Evolutionary conservation across 257 asterid species (phyloP), one percentile per base, ranked within the genome.

Genomic region (Ehretia macrophylla): DNA sequence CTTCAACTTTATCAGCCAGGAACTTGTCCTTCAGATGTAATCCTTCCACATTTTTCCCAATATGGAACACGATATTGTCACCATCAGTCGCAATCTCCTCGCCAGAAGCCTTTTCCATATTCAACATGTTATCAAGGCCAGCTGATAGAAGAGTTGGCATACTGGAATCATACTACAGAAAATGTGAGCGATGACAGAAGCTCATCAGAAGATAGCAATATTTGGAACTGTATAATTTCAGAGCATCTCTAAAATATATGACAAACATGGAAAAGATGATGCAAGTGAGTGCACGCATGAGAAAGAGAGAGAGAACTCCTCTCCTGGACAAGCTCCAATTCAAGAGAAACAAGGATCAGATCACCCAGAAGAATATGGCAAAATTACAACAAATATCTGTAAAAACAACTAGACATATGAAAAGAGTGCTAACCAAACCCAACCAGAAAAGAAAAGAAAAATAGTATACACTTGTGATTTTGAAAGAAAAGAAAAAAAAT

Each of bases 21-120:
- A 68, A 58, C 80, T 83, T 81, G 80, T 74, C 79, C 78, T 85
- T 84, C 59, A 69, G 67, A 71, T 72, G 83, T 68, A 88, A 78
- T 56, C 77, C 75, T 78, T 92, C 85, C 65, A 72, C 77, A 70
- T 80, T 64, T 79, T 79, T 77, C 71, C 80, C 82, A 61, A 86
- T 63, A 65, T 64, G 79, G 53, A 72, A 55, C 68, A 59, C 44
- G 67, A 78, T 58, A 76, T 63, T 68, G 69, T 85, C 95, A 58
- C 49, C 75, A 76, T 74, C 87, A 51, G 72, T 66, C 17, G 69
- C 78, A 79, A 69, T 72, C 76, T 71, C 69, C 75, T 68, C 84
- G 59, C 72, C 79, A 48, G 78, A 72, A 32, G 55, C 56, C 59
- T 67, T 65, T 60, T 80, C 88, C 77, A 71, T 20, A 57, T 65